These are phyloP conservation scores for Ceratobasidium sp. DNA, from an alignment of 1,284 basidiomycete genomes.

Conservation along the genomic window DNA sequence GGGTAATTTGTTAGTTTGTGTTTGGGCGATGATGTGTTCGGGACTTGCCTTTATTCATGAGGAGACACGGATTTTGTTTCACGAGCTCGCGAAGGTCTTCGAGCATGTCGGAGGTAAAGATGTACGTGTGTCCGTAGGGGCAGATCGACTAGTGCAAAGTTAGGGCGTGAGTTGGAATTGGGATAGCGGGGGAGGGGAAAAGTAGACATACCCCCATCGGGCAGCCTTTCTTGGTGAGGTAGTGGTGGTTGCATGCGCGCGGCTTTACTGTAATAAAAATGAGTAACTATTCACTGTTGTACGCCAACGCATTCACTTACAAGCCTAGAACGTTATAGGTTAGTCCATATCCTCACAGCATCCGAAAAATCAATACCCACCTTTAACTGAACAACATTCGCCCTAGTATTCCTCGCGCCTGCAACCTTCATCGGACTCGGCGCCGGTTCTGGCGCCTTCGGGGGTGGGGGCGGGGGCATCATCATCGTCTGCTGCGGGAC, in stretches of 20 bases:
- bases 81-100: constrained; percentile 58
- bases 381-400: constrained; percentile 23
- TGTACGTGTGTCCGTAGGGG: constrained; percentile 61
- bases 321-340: neutral
- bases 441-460: neutral
- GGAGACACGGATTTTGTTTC: constrained; percentile 61
- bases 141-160: constrained; percentile 55
- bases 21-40: neutral
- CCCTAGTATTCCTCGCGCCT: constrained; percentile 13
- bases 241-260: constrained; percentile 62
- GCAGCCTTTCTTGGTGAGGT: constrained; percentile 57
- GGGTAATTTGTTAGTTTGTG: too few relatives aligned
- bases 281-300: neutral
- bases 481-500: too few relatives aligned
- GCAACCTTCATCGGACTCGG: constrained; percentile 7
- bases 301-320: constrained; percentile 1
- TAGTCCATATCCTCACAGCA: neutral
- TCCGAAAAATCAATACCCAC: neutral
- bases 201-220: constrained; percentile 44
- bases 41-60: constrained; percentile 56
- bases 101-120: constrained; percentile 57
- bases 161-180: constrained; percentile 27
- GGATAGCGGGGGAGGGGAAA: neutral
- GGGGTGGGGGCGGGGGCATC: neutral
- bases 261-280: constrained; percentile 56